phyloP scores from a whole-genome alignment of 495 filamentous ascomycete genomes.

The Penicillium lagena region DNA sequence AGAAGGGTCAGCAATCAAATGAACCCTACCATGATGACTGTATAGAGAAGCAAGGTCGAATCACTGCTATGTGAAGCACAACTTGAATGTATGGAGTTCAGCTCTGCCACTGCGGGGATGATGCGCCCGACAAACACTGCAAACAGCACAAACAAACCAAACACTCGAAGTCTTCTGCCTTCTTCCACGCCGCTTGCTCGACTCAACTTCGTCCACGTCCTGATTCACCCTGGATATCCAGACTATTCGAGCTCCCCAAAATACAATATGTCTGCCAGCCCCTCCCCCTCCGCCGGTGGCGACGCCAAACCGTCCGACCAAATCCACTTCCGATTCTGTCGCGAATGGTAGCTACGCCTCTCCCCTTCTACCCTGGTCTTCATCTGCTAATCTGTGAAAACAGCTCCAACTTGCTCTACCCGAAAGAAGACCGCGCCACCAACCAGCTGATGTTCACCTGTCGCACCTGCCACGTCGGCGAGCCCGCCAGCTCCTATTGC shows the following conservation, averaged over 20 bases:
- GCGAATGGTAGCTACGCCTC: slow-evolving; percentile 64
- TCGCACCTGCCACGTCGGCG: slow-evolving; percentile 85
- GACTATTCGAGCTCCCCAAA: not conserved
- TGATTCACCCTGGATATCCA: slow-evolving; percentile 8
- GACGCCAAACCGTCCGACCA: slow-evolving; percentile 61
- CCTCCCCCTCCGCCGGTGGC: slow-evolving; percentile 47
- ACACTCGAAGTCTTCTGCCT: no score
- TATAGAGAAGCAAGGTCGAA: not conserved
- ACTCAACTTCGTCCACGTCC: no score
- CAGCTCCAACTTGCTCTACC: slow-evolving; percentile 92
- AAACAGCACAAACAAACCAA: slow-evolving; percentile 3
- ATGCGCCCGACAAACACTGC: slow-evolving; percentile 11
- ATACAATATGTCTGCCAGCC: slow-evolving; percentile 55
- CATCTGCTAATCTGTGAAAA: slow-evolving; percentile 12
- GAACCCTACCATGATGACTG: not conserved
- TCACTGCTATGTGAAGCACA: no score
- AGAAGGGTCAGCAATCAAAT: not conserved
- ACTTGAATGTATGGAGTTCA: no score
- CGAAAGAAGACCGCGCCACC: slow-evolving; percentile 73
- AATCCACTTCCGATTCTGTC: slow-evolving; percentile 93
- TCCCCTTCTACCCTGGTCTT: slow-evolving; percentile 8
- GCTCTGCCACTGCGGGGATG: slow-evolving; percentile 5
- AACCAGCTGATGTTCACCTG: slow-evolving; percentile 70
- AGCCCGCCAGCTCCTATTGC: slow-evolving; percentile 76
- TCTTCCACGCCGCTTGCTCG: no score